Base-by-base conservation (phyloP, 2,329 filamentous ascomycete genomes). In the Pseudocercospora musae region DNA sequence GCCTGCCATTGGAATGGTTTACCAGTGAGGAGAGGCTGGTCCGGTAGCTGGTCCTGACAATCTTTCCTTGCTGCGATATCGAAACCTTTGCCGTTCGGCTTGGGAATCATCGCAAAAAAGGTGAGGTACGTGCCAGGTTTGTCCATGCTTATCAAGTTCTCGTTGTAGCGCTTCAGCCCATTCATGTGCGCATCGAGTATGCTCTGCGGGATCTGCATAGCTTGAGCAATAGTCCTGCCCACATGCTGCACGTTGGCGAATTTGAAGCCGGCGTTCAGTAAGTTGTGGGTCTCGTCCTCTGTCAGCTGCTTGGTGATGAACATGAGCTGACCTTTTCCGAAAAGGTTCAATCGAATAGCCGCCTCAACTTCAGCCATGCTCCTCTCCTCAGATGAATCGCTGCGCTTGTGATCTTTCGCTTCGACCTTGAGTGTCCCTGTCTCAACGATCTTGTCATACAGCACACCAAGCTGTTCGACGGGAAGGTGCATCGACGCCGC, bases 281-380 rank as follows among this genome's bases (percentile, higher is more conserved):
- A 81, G 27, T 83, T 82, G 57, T 85, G 82, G 0, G 84, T 81
- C 37, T 92, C 89, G 0, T 82, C 78, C 33, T 80, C 79, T 33
- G 82, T 80, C 1, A 89, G 81, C 48, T 83, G 83, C 10, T 87
- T 89, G 5, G 92, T 88, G 9, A 96, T 82, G 69, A 96, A 92
- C 74, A 96, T 85, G 50, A 96, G 82, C 58, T 93, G 91, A 0
- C 92, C 92, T 62, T 87, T 87, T 3, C 89, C 89, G 40, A 86
- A 83, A 0, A 79, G 64, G 31, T 75, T 72, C 1, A 74, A 69
- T 29, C 70, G 72, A 4, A 74, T 62, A 4, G 74, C 77, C 5
- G 74, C 67, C 64, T 82, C 80, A 0, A 78, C 58, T 49, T 82
- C 79, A 62, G 60, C 50, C 59, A 63, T 18, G 10, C 58, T 58